These are phyloP conservation scores for Withania somnifera DNA, from an alignment of 305 asterid species.

Conservation along the genomic window DNA sequence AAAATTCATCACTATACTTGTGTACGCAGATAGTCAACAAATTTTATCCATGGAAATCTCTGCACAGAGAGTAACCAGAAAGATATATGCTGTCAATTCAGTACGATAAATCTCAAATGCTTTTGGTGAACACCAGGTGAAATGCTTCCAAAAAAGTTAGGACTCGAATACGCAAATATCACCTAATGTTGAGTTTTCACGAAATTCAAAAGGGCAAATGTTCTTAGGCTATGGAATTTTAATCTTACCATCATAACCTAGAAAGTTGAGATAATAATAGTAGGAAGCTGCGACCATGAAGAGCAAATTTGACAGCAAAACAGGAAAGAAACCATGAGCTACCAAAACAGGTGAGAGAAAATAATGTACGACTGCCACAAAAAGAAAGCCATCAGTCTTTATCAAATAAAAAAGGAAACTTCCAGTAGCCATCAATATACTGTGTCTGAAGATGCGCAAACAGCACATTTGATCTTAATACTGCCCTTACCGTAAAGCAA, in stretches of 20 bases:
- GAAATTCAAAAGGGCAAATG: background rate
- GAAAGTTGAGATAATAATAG: conserved; percentile 89
- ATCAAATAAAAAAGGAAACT: background rate
- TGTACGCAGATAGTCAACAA: background rate
- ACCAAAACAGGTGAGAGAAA: conserved; percentile 85
- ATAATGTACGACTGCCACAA: conserved; percentile 70
- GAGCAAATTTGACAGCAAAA: conserved; percentile 74
- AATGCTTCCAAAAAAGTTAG: background rate
- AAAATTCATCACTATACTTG: background rate
- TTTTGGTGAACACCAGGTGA: background rate
- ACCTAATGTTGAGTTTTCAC: background rate
- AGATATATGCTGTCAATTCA: background rate
- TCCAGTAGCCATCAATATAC: background rate
- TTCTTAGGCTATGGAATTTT: background rate
- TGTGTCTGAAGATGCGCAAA: background rate
- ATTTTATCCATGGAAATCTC: background rate
- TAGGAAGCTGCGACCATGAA: conserved; percentile 90
- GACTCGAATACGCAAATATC: background rate
- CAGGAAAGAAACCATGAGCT: conserved; percentile 88
- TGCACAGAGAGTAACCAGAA: background rate
- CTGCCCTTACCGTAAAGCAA: conserved; percentile 67
- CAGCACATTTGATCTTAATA: background rate
- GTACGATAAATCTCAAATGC: background rate
- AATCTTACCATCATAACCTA: conserved; percentile 91
- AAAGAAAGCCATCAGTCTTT: conserved; percentile 10